Percentiles rank a stretch among this genome's conserved stretches.
Evolutionary conservation across 768 basidiomycete genomes (phyloP).

Genomic region (Terana coerulea): DNA sequence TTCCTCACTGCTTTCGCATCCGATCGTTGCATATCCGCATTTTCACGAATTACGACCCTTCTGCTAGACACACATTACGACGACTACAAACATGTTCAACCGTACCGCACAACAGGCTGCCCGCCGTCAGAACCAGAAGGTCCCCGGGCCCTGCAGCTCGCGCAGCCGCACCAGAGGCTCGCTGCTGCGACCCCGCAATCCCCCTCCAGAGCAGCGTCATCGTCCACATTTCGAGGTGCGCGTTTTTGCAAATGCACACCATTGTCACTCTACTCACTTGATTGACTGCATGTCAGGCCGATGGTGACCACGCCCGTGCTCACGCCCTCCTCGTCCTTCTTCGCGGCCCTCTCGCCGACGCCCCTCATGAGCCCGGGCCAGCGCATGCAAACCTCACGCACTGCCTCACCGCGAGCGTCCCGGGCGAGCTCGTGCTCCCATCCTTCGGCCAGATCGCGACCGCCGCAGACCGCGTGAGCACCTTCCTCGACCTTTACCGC

Average conservation of each 20-base stretch:
- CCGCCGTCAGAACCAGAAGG: not conserved
- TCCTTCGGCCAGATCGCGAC: constrained; percentile 17
- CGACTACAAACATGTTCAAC: constrained; percentile 4
- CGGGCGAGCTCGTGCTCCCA: constrained; percentile 18
- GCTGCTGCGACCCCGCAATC: constrained; percentile 5
- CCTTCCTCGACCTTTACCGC: constrained; percentile 26
- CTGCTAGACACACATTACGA: too few relatives aligned
- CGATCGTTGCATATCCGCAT: not conserved
- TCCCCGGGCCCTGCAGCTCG: constrained; percentile 4
- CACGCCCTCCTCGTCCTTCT: constrained; percentile 4
- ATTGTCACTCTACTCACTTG: not conserved
- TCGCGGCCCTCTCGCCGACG: constrained; percentile 1
- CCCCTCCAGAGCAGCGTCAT: constrained; percentile 1
- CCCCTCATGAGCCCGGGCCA: constrained; percentile 2
- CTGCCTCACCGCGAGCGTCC: constrained; percentile 10
- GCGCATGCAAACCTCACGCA: constrained; percentile 13
- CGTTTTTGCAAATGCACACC: too few relatives aligned
- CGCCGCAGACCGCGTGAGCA: constrained; percentile 16
- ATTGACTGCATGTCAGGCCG: not conserved
- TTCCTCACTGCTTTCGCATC: not conserved
- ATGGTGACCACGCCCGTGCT: not conserved
- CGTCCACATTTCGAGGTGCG: constrained; percentile 6
- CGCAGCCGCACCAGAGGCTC: constrained; percentile 1
- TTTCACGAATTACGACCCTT: not conserved
- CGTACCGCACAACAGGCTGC: constrained; percentile 3